Evolutionary conservation across 108 stramenopile species (phyloP), one percentile per base, ranked within the genome.

Genomic region (Seminavis robusta): DNA sequence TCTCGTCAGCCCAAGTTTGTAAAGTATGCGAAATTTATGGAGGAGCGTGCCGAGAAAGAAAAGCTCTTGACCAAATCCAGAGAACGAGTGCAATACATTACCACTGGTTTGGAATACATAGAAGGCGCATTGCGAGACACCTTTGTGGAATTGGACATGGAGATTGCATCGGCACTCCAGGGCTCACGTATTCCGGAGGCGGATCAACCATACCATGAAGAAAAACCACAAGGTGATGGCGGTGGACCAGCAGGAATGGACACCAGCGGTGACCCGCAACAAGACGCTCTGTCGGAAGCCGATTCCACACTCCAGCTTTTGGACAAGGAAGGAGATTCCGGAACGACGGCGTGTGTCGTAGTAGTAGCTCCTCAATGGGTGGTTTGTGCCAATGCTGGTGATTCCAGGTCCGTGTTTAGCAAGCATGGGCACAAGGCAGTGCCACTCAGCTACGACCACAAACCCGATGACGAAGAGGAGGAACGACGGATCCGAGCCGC

Each of bases 331-430:
- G 90, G 86, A 70, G 59, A 81, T 42, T 75, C 73, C 13, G 98
- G 98, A 1, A 84, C 92, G 10, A 97, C 98, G 0, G 92, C 84
- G n/a, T 81, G 94, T 24, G 75, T 81, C 25, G 94, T 86, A 1
- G 46, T 97, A 33, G 44, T 98, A 4, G 94, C 96, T 16, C 97
- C 97, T 0, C 62, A 72, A 16, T 88, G 93, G 28, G 74, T 97
- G 30, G 52, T 99, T 27, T 95, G 92, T 60, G 95, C 95, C 53
- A 99, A 99, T 72, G 91, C 94, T 10, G 98, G 98, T 25, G 98
- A 99, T 63, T 95, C 94, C 30, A 63, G 98, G 37, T 87, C 93
- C 47, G 67, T 97, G 43, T 72, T 90, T 10, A 63, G 69, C 25
- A 56, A 73, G 16, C 56, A 56, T 33, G 86, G 86, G 24, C n/a